Conservation (phyloP, 495 filamentous ascomycete species). For the Podospora didyma region DNA sequence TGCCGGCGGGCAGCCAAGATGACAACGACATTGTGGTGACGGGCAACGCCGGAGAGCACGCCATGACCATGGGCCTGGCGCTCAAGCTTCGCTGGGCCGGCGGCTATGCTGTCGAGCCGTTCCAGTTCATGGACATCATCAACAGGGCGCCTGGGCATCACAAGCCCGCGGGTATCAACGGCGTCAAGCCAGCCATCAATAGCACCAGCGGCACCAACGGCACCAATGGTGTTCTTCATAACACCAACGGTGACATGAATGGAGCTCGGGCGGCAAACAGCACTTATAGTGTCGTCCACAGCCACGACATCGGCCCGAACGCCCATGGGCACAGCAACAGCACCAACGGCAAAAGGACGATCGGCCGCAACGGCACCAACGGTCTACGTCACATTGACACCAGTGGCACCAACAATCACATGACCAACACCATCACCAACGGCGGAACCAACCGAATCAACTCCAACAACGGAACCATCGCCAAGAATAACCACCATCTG, state of each 20-base stretch:
- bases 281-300: not conserved
- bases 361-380: no score
- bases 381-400: not conserved
- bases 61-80: slow-evolving; percentile 27
- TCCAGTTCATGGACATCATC: slow-evolving; percentile 25
- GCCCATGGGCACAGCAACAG: no score
- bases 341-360: no score
- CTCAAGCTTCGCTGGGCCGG: slow-evolving; percentile 21
- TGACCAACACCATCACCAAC: not conserved
- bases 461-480: no score
- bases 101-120: slow-evolving; percentile 33
- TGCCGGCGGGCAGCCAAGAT: no score
- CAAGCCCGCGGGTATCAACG: not conserved
- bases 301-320: not conserved
- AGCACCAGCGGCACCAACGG: not conserved
- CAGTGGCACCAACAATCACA: no score
- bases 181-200: not conserved
- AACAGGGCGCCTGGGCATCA: not conserved
- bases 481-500: no score
- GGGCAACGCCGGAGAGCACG: slow-evolving; percentile 32
- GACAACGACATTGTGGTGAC: slow-evolving; percentile 14
- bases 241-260: no score
- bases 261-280: no score
- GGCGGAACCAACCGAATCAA: slow-evolving; percentile 1
- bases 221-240: no score